A percentile compares a stretch with the other conserved stretches of the same genome.
phyloP scores from a whole-genome alignment of 177 flowering plant genomes.

The Vitis hybrid region DNA sequence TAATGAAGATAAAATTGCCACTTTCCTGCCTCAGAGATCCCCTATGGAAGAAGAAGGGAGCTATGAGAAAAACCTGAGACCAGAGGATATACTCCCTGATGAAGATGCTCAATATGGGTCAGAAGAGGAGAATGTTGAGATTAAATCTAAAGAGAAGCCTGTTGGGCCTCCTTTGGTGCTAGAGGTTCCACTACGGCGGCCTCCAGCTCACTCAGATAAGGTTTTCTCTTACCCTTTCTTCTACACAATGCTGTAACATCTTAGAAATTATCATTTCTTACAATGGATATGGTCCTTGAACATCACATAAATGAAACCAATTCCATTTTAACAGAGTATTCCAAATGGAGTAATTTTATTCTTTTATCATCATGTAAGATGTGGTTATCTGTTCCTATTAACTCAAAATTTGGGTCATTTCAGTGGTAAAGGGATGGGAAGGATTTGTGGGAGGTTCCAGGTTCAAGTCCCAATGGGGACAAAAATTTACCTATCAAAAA shows the following conservation, averaged over 20 bases:
- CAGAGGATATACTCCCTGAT: conserved; percentile 85
- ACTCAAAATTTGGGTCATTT: no score
- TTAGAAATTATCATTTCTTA: not conserved
- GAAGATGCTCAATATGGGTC: conserved; percentile 81
- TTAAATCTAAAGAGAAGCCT: conserved; percentile 75
- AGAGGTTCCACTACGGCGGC: conserved; percentile 81
- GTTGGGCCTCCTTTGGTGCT: conserved; percentile 90
- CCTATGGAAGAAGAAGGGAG: conserved; percentile 80
- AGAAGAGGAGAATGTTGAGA: conserved; percentile 79
- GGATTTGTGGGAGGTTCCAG: no score
- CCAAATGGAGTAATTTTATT: no score
- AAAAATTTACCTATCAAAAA: no score
- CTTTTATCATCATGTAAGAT: not conserved
- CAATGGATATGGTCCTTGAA: not conserved
- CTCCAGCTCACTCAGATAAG: conserved; percentile 83
- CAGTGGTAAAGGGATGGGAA: no score
- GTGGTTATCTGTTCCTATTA: no score
- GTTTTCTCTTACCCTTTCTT: conserved; percentile 25
- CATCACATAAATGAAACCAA: not conserved
- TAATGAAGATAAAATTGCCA: not conserved
- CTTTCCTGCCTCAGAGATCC: conserved; percentile 46
- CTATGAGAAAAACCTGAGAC: conserved; percentile 66
- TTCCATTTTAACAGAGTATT: not conserved
- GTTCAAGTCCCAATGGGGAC: no score
- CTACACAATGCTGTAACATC: not conserved